Base-by-base conservation (phyloP, 1,284 basidiomycete species). In the Cystobasidiaceae sp. region DNA sequence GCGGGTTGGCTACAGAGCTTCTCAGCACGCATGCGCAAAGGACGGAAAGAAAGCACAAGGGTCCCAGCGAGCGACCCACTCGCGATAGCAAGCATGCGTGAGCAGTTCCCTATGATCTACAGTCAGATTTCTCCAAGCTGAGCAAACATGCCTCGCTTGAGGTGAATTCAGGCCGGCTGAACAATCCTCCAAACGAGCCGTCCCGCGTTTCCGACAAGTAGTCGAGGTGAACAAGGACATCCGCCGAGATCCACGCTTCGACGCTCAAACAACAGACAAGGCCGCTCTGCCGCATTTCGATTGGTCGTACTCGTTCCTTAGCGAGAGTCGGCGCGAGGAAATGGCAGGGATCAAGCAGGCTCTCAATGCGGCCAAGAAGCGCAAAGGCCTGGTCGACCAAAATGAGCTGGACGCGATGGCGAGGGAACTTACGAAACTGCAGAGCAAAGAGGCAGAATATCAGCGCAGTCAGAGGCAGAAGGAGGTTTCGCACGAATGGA, bases 161-260 rank as follows among this genome's bases (percentile, higher is more conserved):
- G 27, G 19, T n/a, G 2, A 11, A 25, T 45, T 43, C 66, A 94
- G 90, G 1, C 94, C 92, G 3, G 83, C 80, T 41, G 90, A 91
- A 72, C 81, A 90, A 68, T 88, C 88, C 6, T 90, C 92, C 0
- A 96, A 94, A 76, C 83, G 83, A 70, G 90, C 91, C 0, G 90
- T 96, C 1, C 84, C 88, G 2, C 84, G 93, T 13, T 82, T 81
- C 60, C 81, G 92, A 59, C 80, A 80, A n/a, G 86, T 90, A 1
- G 82, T 93, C 6, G 88, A 92, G 67, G 82, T 85, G 4, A 80
- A 82, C 46, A 83, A 85, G 68, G 75, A 81, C 34, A 90, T 89
- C 75, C 78, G 86, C 9, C 85, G 93, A 43, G 93, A 97, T 78
- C 93, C 94, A 2, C 85, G 93, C 48, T 97, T 97, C 78, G 81